Evolutionary conservation across 2,329 filamentous ascomycete genomes (phyloP).

Genomic region (Hansfordia pulvinata): DNA sequence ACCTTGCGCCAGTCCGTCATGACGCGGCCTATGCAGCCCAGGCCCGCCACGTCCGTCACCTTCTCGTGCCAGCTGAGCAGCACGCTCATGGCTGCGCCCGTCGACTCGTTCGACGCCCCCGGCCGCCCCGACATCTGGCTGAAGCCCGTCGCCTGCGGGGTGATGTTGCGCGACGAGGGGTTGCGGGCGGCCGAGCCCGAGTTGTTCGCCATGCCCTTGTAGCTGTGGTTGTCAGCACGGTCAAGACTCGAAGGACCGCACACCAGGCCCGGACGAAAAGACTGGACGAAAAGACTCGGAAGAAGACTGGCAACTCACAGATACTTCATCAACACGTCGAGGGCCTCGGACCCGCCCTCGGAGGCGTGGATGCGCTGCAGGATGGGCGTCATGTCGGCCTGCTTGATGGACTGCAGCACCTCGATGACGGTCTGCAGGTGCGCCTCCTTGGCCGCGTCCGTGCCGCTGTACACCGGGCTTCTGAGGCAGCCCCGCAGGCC

Average conservation of each 20-base stretch:
- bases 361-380: constrained; percentile 68
- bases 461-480: constrained; percentile 62
- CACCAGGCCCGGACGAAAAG: background rate
- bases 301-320: constrained; percentile 46
- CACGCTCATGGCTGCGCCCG: constrained; percentile 88
- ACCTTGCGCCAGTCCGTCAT: constrained; percentile 96
- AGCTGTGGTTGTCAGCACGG: constrained; percentile 31
- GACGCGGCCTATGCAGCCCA: constrained; percentile 81
- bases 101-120: constrained; percentile 45
- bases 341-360: constrained; percentile 67
- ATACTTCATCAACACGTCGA: constrained; percentile 97
- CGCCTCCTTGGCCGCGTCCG: constrained; percentile 53
- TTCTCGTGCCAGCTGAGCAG: constrained; percentile 98
- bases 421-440: constrained; percentile 83
- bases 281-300: background rate
- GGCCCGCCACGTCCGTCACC: constrained; percentile 82
- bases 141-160: constrained; percentile 78
- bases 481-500: constrained; percentile 76
- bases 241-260: background rate
- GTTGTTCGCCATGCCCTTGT: constrained; percentile 71
- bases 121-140: constrained; percentile 57
- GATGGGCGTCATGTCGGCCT: constrained; percentile 86
- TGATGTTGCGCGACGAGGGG: constrained; percentile 34
- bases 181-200: constrained; percentile 23
- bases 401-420: constrained; percentile 90